phyloP scores from a whole-genome alignment of 768 basidiomycete genomes.

The Tulasnella sp. region DNA sequence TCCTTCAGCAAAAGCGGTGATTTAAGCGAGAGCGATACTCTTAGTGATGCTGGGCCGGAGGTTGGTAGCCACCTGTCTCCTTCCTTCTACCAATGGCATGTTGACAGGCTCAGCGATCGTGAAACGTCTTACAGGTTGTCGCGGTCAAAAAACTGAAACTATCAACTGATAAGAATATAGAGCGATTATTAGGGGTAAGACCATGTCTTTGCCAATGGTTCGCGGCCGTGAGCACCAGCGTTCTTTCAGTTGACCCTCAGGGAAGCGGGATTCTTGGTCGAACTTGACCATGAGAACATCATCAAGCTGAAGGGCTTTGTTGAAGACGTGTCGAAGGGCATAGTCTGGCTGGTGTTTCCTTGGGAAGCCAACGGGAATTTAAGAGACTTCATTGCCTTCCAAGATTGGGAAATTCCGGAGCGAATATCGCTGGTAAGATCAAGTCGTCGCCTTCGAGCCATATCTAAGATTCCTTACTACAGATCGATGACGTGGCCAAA shows the following conservation, averaged over 20 bases:
- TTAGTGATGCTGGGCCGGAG: neutral
- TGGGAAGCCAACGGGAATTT: neutral
- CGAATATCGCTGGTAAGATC: neutral
- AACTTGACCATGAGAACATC: neutral
- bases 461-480: neutral
- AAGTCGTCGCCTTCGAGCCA: neutral
- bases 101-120: neutral
- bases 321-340: neutral
- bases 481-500: neutral
- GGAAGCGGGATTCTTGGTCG: neutral
- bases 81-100: neutral
- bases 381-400: neutral
- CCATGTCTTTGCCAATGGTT: neutral
- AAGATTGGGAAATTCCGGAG: neutral
- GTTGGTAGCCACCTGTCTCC: neutral
- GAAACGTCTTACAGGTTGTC: neutral
- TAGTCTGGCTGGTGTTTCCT: neutral
- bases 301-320: neutral
- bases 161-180: neutral
- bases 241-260: neutral
- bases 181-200: neutral
- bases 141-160: neutral
- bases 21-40: neutral
- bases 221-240: neutral
- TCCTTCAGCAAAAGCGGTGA: neutral